These are phyloP conservation scores for Trichaptum fuscoviolaceum DNA, from an alignment of 768 basidiomycete genomes.

Conservation along the genomic window DNA sequence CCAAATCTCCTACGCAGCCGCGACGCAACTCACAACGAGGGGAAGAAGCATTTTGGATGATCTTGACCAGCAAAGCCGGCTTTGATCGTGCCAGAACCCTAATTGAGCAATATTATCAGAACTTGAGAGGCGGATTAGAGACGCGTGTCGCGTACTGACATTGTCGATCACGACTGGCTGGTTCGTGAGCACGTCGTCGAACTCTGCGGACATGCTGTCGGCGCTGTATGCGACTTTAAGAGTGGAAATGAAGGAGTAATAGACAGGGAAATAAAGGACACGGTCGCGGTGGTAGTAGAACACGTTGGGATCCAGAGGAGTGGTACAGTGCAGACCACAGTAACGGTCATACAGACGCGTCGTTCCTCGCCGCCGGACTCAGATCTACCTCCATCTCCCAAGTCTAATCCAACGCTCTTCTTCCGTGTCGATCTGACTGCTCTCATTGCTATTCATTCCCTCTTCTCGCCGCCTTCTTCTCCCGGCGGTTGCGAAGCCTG, in stretches of 20 bases:
- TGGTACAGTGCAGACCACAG: neutral
- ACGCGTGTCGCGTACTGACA: slow-evolving; percentile 41
- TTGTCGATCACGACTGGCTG: slow-evolving; percentile 99
- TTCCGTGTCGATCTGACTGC: neutral
- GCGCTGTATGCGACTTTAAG: slow-evolving; percentile 4
- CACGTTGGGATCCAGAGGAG: neutral
- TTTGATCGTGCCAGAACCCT: slow-evolving; percentile 99
- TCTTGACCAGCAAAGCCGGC: slow-evolving; percentile 99
- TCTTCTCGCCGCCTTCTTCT: neutral
- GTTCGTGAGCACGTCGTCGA: slow-evolving; percentile 92
- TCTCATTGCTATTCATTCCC: neutral
- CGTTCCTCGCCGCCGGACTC: neutral
- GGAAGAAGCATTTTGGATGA: slow-evolving; percentile 99
- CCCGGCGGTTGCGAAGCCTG: neutral
- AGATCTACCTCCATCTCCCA: neutral
- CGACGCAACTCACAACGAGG: slow-evolving; percentile 79
- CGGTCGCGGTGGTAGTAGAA: neutral
- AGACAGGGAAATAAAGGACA: slow-evolving; percentile 1
- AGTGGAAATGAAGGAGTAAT: neutral
- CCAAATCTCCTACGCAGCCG: slow-evolving; percentile 27
- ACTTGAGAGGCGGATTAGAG: slow-evolving; percentile 16
- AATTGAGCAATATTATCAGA: slow-evolving; percentile 21
- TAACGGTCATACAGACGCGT: neutral
- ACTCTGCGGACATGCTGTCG: slow-evolving; percentile 70
- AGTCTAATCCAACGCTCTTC: neutral